Conservation (phyloP, 202 grass and related monocot species). For the Brachypodium distachyon region DNA sequence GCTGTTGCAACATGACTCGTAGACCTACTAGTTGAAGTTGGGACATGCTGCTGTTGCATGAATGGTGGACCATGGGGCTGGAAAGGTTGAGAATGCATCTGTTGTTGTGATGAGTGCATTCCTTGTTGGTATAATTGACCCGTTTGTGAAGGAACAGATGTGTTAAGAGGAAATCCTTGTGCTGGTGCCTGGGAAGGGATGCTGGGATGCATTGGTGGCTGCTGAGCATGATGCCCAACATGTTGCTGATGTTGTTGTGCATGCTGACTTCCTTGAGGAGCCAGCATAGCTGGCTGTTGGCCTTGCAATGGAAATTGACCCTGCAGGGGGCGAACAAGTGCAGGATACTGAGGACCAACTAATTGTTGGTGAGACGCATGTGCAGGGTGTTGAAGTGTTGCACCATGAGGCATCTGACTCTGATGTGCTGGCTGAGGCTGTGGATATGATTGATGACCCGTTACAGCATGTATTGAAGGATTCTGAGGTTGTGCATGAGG, state of each 20-base stretch:
- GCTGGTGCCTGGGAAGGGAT: conserved; percentile 35
- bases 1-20: conserved; percentile 27
- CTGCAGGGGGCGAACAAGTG: conserved; percentile 29
- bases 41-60: conserved; percentile 46
- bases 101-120: conserved; percentile 40
- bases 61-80: conserved; percentile 34
- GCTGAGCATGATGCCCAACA: conserved; percentile 37
- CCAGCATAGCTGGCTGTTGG: conserved; percentile 38
- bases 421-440: conserved; percentile 44
- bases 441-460: conserved; percentile 55
- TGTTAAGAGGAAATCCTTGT: conserved; percentile 40
- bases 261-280: conserved; percentile 36
- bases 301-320: conserved; percentile 32
- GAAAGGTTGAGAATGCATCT: conserved; percentile 33
- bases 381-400: conserved; percentile 28
- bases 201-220: conserved; percentile 28
- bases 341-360: conserved; percentile 36
- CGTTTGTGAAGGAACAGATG: conserved; percentile 32
- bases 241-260: conserved; percentile 42
- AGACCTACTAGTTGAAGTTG: conserved; percentile 30
- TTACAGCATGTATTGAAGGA: conserved; percentile 34
- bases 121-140: conserved; percentile 51
- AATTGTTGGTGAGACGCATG: conserved; percentile 37
- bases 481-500: conserved; percentile 42
- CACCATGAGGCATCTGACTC: conserved; percentile 37